Base-by-base conservation (phyloP, 257 asterid genomes). In the Knoxia roxburghii region DNA sequence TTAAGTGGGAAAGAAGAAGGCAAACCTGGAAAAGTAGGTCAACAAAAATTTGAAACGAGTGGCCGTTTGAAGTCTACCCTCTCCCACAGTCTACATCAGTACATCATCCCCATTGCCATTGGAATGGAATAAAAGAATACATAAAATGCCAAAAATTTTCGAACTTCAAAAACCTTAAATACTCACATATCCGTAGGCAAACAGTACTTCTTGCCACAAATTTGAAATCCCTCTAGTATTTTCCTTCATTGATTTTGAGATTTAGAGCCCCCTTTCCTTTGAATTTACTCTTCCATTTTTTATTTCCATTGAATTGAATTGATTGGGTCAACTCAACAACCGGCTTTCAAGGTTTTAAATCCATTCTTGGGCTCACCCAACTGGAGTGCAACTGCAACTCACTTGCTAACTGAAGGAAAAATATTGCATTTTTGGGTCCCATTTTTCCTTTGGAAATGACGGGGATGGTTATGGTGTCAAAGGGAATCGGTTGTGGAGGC, bases 381-480 rank as follows among this genome's bases (percentile, higher is more conserved):
- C 50, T 45, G 20, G 2, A 39, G 20, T 12, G 1, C 50, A 45
- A 45, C 1, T 41, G 17, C 20, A 12, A 45, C 20, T 45, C 7
- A 12, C 46, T 45, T 15, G 3, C 11, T 12, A 23, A 64, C n/a
- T n/a, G n/a, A n/a, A 5, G 33, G 7, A 2, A 26, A 18, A 4
- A 57, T 11, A 12, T 33, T 45, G n/a, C 33, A 57, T 48, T 14
- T 48, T 14, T 48, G 17, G 53, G 23, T 1, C 12, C 26, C 56
- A 20, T 7, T 23, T 2, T 45, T 45, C 2, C 11, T 43, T 43
- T 43, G 17, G 26, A n/a, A 37, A 75, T 89, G 97, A 68, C 86
- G 37, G 95, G 95, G 17, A 76, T 86, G 87, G 93, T 89, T 58
- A 83, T 85, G 91, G 78, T 84, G 75, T 86, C 92, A 43, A 75